These are phyloP conservation scores for Aspergillaceae sp. DNA, from an alignment of 2,329 filamentous ascomycete species.

Conservation along the genomic window DNA sequence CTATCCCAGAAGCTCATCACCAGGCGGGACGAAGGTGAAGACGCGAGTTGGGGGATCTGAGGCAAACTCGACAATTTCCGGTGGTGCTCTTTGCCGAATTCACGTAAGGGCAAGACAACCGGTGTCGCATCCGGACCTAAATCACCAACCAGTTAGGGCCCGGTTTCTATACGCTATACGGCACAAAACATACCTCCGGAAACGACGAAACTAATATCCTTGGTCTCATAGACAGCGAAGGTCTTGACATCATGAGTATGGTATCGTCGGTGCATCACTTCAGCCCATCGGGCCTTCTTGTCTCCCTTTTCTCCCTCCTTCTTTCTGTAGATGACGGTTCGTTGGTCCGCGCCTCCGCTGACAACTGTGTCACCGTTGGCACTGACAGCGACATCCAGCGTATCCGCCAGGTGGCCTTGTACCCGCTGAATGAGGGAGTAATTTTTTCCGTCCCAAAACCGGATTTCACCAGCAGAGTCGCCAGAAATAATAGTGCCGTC, in stretches of 20 bases:
- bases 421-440: constrained; percentile 82
- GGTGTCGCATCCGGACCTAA: constrained; percentile 77
- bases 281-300: constrained; percentile 62
- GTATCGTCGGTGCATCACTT: constrained; percentile 75
- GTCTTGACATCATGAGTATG: constrained; percentile 94
- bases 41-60: constrained; percentile 63
- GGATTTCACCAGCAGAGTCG: constrained; percentile 87
- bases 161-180: constrained; percentile 2
- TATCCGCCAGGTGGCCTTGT: constrained; percentile 79
- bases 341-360: constrained; percentile 84
- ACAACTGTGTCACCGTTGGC: constrained; percentile 72
- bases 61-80: constrained; percentile 75
- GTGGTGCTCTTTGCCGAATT: constrained; percentile 71
- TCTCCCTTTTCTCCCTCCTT: constrained; percentile 41
- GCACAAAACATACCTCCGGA: constrained; percentile 65
- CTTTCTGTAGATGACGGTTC: constrained; percentile 73
- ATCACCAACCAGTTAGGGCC: constrained; percentile 20
- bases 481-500: constrained; percentile 88
- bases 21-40: constrained; percentile 63
- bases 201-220: constrained; percentile 73
- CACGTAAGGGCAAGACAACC: constrained; percentile 69
- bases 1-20: constrained; percentile 89
- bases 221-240: constrained; percentile 81
- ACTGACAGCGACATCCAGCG: constrained; percentile 77
- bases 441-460: constrained; percentile 88